These are phyloP conservation scores for Eruca vesicaria DNA, from an alignment of 441 rosid species.

Conservation along the genomic window DNA sequence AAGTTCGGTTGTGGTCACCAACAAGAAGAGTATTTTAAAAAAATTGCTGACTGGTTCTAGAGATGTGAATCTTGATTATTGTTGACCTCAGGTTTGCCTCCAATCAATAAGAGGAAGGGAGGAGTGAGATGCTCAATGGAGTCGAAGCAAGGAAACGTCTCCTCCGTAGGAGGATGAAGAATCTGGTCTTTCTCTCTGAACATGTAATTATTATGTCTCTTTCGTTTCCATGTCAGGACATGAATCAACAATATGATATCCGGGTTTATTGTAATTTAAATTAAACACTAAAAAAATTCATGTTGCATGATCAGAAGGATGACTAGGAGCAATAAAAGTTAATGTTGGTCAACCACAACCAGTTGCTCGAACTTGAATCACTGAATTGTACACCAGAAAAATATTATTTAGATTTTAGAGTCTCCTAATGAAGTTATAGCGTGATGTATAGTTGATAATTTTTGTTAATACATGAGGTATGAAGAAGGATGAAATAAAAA, in stretches of 20 bases:
- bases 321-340: background rate
- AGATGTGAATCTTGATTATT: background rate
- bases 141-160: slow-evolving; percentile 27
- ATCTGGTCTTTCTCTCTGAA: slow-evolving; percentile 80
- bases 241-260: slow-evolving; percentile 17
- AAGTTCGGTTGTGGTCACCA: background rate
- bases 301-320: background rate
- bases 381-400: background rate
- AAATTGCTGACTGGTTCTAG: background rate
- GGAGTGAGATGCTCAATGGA: slow-evolving; percentile 60
- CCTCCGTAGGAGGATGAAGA: slow-evolving; percentile 64
- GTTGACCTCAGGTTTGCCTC: slow-evolving; percentile 55
- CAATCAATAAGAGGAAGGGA: slow-evolving; percentile 44
- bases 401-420: background rate
- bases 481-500: background rate
- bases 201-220: background rate
- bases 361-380: background rate
- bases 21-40: background rate
- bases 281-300: slow-evolving; percentile 7
- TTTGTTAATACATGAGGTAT: too few species aligned
- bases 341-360: background rate
- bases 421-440: background rate
- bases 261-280: slow-evolving; percentile 28
- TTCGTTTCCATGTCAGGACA: slow-evolving; percentile 18
- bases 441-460: too few species aligned